Percentiles rank a stretch among this genome's conserved stretches.
These are phyloP conservation scores for Themeda triandra DNA, from an alignment of 176 grass and related monocot genomes.

Conservation along the genomic window DNA sequence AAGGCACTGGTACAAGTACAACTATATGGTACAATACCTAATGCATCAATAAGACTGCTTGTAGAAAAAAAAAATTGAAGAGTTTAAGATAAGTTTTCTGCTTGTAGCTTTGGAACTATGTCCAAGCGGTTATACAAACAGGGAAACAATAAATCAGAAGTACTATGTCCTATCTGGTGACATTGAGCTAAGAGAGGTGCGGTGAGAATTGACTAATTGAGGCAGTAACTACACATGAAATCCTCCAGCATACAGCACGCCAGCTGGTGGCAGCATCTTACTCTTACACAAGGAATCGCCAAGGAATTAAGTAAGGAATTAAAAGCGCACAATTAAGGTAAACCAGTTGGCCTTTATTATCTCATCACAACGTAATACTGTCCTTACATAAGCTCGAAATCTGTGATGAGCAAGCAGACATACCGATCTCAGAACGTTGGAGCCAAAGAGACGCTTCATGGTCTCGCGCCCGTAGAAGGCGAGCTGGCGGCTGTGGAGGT, in stretches of 20 bases:
- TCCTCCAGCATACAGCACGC: neutral
- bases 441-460: slow-evolving; percentile 86
- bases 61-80: too few relatives aligned
- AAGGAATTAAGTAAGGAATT: neutral
- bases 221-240: neutral
- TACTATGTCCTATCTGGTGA: neutral
- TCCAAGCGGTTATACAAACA: neutral
- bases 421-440: slow-evolving; percentile 94
- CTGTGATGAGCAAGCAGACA: neutral
- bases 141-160: neutral
- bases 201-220: neutral
- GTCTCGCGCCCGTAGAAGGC: slow-evolving; percentile 88
- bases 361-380: too few relatives aligned
- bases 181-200: neutral
- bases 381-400: neutral
- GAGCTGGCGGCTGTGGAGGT: slow-evolving; percentile 87
- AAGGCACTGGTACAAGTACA: neutral
- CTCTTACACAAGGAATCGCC: neutral
- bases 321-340: neutral
- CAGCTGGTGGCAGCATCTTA: neutral
- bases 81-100: too few relatives aligned
- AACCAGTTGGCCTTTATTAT: neutral
- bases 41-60: neutral
- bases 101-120: too few relatives aligned
- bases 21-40: neutral